Base-by-base conservation (phyloP, 371 early-diverging fungal genomes). In the Mucor racemosus region DNA sequence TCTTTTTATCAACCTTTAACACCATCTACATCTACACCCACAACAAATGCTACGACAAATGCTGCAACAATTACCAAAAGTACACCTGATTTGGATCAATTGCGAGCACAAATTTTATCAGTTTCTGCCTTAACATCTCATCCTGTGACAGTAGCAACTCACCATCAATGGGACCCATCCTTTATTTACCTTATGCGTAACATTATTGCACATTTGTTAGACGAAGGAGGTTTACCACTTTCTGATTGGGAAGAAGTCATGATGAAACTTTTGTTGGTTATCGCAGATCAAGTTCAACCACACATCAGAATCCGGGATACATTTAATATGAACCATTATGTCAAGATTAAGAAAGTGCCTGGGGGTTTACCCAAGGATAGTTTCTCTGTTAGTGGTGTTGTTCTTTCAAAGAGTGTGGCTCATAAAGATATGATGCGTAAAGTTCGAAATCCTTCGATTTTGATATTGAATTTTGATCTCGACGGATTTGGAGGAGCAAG, bases 321-420 rank as follows among this genome's bases (percentile, higher is more conserved):
- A 50, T 94, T 95, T 67, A 96, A 97, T 66, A 86, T 95, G 59
- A 86, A 93, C n/a, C 89, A 91, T 33, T 94, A 92, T 64, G 91
- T 98, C 62, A 95, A 95, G 71, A 90, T 97, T 73, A 98, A 98
- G 72, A 90, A 90, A 67, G 91, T 97, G 26, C 92, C 96, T 0
- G 97, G 97, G 10, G 97, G 95, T 2, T 48, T 70, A 31, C 92
- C 94, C 0, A 62, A 74, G 35, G 93, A 95, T 71, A 89, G 91
- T 41, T 84, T 89, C 44, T 94, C 90, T 69, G 82, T 97, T 38
- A 78, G 88, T 33, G 95, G 94, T 7, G 86, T 95, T 5, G 96
- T 96, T 5, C 91, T 90, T 67, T 87, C 95, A 26, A 96, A 95
- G 74, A 91, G 90, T 65, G 84, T 96, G 6, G 92, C 92, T 0